Evolutionary conservation across 78 protist genomes (phyloP).

Genomic region (Polysphondylium violaceum): DNA sequence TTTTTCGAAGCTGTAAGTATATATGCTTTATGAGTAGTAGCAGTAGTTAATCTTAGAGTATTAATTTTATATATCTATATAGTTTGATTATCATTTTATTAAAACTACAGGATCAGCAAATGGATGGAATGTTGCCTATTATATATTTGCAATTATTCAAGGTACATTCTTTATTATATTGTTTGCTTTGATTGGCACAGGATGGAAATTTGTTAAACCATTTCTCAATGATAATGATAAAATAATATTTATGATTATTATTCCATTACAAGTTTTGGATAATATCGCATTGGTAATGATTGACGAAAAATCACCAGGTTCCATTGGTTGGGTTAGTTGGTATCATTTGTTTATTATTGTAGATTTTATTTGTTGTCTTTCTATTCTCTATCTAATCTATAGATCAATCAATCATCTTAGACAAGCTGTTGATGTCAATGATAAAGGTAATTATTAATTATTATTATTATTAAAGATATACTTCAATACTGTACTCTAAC

Average conservation of each 20-base stretch:
- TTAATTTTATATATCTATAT: not conserved
- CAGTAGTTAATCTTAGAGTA: not conserved
- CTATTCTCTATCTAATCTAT: constrained; percentile 87
- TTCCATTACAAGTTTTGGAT: constrained; percentile 88
- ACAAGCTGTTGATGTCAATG: constrained; percentile 71
- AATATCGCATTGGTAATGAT: constrained; percentile 89
- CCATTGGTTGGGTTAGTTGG: constrained; percentile 84
- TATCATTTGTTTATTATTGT: constrained; percentile 78
- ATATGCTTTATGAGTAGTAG: not conserved
- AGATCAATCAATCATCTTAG: constrained; percentile 89
- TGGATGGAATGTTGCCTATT: constrained; percentile 84
- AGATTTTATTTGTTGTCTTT: constrained; percentile 92
- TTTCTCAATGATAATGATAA: constrained; percentile 88
- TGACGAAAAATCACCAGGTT: constrained; percentile 89
- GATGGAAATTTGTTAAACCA: constrained; percentile 90
- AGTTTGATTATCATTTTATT: constrained; percentile 83
- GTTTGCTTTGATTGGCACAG: constrained; percentile 91
- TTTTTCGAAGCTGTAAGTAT: constrained; percentile 59
- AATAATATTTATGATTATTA: constrained; percentile 83
- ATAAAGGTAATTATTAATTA: constrained; percentile 65
- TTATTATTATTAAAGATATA: not conserved
- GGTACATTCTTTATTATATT: constrained; percentile 87
- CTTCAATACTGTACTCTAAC: not conserved
- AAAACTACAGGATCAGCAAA: constrained; percentile 74
- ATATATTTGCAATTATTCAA: constrained; percentile 85